These are phyloP conservation scores for Salix suchowensis DNA, from an alignment of 345 rosid genomes.

Conservation along the genomic window DNA sequence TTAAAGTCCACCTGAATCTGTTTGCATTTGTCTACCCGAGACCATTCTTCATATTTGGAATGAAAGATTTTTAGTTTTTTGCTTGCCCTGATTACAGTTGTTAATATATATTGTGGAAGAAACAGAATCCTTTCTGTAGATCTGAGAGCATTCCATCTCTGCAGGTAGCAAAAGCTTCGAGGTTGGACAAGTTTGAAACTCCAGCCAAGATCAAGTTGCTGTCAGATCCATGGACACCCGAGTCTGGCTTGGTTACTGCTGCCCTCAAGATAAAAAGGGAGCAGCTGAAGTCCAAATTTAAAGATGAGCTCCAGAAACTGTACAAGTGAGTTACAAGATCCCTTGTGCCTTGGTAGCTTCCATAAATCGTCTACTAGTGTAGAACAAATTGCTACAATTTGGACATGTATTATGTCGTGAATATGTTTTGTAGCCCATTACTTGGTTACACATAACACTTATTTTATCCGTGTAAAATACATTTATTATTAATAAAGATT, in stretches of 20 bases:
- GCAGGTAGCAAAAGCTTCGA: slow-evolving; percentile 66
- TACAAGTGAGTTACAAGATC: slow-evolving; percentile 32
- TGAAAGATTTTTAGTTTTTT: neutral
- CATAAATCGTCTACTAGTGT: neutral
- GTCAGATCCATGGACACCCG: slow-evolving; percentile 80
- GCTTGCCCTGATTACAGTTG: neutral
- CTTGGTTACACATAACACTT: too few relatives aligned
- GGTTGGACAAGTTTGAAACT: slow-evolving; percentile 65
- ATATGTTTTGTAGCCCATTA: too few relatives aligned
- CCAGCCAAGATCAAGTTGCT: slow-evolving; percentile 75
- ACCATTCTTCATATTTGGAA: neutral
- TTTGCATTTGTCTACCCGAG: neutral
- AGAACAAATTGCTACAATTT: too few relatives aligned
- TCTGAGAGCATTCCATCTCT: neutral
- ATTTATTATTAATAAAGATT: too few relatives aligned
- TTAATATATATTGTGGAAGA: too few relatives aligned
- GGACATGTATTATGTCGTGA: too few relatives aligned
- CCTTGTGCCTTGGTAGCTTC: neutral
- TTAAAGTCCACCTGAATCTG: neutral
- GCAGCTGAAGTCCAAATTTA: slow-evolving; percentile 56
- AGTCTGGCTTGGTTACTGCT: slow-evolving; percentile 66
- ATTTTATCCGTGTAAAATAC: too few relatives aligned
- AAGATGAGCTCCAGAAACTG: slow-evolving; percentile 59
- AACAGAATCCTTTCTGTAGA: neutral
- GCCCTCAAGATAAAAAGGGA: slow-evolving; percentile 78